Base-by-base conservation (phyloP, 1,284 basidiomycete species). In the Chondrostereum purpureum region DNA sequence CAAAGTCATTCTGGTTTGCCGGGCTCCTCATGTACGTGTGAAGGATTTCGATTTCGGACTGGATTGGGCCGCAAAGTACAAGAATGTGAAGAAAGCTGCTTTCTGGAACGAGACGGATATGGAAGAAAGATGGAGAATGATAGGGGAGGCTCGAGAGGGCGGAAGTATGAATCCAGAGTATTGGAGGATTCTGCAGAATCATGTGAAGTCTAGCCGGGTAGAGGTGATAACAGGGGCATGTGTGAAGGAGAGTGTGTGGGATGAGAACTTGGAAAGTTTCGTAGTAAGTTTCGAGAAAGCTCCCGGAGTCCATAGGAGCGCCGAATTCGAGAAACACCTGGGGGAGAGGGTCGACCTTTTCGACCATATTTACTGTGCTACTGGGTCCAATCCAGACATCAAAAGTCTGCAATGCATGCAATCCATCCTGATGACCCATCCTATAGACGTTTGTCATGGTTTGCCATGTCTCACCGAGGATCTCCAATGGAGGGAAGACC, bases 401-500 rank as follows among this genome's bases (percentile, higher is more conserved):
- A 31, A 8, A n/a, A 31, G 27, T n/a, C n/a, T 31, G 27, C 8
- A n/a, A 31, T 31, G 27, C 27, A 31, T 31, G 27, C 27, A 31
- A n/a, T 31, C 27, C n/a, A 31, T 31, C 27, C 27, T 31, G 8
- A 8, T 8, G 8, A 18, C 38, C 6, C 38, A 39, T 19, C 38
- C 38, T 13, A 20, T 39, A 5, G 16, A 39, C 16, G 21, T 20
- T 6, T 8, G 16, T 13, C 16, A 39, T 4, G 38, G 38, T 17
- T 20, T 39, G 8, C 38, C 38, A 13, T 16, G 16, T 19, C 21
- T 39, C 13, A 39, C 38, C n/a, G 38, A 39, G 19, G 38, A 39
- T 20, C 38, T 39, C n/a, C 5, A 39, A n/a, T 39, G 38, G 38
- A 6, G 38, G 19, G 20, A 39, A 19, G 38, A 39, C 21, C 13